Evolutionary conservation across 768 basidiomycete species (phyloP), one percentile per base, ranked within the genome.

Genomic region (Clavaria fumosa): DNA sequence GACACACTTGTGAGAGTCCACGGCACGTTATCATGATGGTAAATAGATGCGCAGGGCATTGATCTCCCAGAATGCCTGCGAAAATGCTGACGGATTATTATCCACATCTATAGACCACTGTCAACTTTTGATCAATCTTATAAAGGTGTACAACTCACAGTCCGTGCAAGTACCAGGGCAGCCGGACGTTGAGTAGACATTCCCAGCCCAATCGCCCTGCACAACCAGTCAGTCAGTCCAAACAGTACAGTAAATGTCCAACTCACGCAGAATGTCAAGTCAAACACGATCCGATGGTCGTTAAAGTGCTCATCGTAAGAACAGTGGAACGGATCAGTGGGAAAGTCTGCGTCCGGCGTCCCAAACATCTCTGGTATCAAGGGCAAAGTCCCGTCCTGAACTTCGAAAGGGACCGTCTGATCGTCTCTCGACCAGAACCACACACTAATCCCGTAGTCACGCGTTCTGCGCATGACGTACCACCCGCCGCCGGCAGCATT

Each of bases 1-100:
- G n/a, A n/a, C n/a, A n/a, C n/a, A n/a, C n/a, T n/a, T n/a, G n/a
- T n/a, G n/a, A n/a, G n/a, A n/a, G n/a, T n/a, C n/a, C n/a, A n/a
- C n/a, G n/a, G n/a, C n/a, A n/a, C n/a, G n/a, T n/a, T n/a, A n/a
- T n/a, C n/a, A n/a, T n/a, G n/a, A 41, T 7, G 40, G 41, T 9
- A 55, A 59, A 47, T 78, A 83, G 11, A 79, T 61, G 22, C 64
- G 61, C 23, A 82, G 52, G 12, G 67, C 64, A 46, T 71, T 69
- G 52, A 84, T 63, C 43, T 70, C 71, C 77, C 78, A 84, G 53
- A 75, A 82, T 1, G 80, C 75, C 12, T 77, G 60, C 7, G 42
- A 27, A 54, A 82, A 82, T 9, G 62, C 64, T 4, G 48, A 41
- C 0, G 81, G 78, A 45, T 74, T 66, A 42, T 70, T 65, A 50